Conservation (phyloP, 768 basidiomycete genomes). For the Mycena haematopus region DNA sequence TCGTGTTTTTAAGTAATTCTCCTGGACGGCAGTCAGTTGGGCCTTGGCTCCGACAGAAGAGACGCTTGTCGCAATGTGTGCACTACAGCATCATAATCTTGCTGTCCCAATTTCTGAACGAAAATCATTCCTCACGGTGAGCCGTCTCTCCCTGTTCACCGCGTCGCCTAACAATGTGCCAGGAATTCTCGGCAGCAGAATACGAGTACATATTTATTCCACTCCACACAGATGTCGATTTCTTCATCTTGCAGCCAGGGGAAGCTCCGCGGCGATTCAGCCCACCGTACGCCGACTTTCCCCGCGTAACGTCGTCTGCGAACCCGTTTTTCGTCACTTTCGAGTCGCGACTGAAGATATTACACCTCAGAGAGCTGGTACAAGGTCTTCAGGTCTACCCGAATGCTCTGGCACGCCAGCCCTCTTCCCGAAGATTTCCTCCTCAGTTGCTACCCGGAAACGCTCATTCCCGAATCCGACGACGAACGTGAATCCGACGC, state of each 20-base stretch:
- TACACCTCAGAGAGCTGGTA: not conserved
- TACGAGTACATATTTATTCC: slow-evolving; percentile 14
- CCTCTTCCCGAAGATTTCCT: too few relatives aligned
- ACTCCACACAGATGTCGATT: slow-evolving; percentile 2
- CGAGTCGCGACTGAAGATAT: not conserved
- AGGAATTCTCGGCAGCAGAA: slow-evolving; percentile 6
- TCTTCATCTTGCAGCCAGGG: not conserved
- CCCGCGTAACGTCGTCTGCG: slow-evolving; percentile 6
- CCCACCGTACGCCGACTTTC: slow-evolving; percentile 4
- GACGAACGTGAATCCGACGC: too few relatives aligned
- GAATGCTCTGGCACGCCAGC: not conserved
- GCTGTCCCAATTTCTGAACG: not conserved
- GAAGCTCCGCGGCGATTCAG: not conserved
- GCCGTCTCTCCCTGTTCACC: not conserved
- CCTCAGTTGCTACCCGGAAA: too few relatives aligned
- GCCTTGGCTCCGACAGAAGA: slow-evolving; percentile 6
- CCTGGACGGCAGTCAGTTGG: not conserved
- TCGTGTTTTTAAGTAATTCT: too few relatives aligned
- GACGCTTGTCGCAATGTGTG: not conserved
- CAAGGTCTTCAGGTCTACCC: not conserved
- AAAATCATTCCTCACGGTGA: slow-evolving; percentile 2
- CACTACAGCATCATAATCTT: not conserved
- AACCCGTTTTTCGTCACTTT: slow-evolving; percentile 12
- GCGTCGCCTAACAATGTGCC: not conserved
- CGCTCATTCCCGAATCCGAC: too few relatives aligned